Base-by-base conservation (phyloP, 139 green algal genomes). In the Chlorella sp. region DNA sequence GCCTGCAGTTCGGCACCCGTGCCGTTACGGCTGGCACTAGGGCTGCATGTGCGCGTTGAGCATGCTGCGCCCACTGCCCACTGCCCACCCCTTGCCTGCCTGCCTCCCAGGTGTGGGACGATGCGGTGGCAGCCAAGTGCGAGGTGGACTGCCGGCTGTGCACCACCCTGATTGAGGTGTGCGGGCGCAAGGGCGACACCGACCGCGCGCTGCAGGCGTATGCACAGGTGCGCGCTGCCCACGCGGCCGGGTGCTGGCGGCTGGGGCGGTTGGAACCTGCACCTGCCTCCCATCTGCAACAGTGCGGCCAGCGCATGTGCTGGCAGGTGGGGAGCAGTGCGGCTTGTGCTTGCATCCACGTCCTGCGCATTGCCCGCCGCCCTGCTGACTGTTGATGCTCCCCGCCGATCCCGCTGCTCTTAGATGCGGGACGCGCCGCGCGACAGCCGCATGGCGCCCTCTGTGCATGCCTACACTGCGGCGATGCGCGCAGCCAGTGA, bases 401-500 rank as follows among this genome's bases (percentile, higher is more conserved):
- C 18, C 34, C 36, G 16, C 36, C 32, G n/a, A n/a, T n/a, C n/a
- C 36, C 38, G 21, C 38, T 28, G 13, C 70, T 39, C 16, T 12
- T 62, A 80, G 44, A 97, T 97, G 94, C 73, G 86, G 6, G 86
- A 81, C 3, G 91, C 87, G 41, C 82, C 82, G 1, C 32, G 76
- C 6, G 85, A 81, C 83, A 90, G 68, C 69, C 84, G 84, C 44
- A 88, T 97, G 88, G 89, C 88, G 15, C 95, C 94, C 57, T 93
- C 90, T 4, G 94, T 98, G 60, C 95, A 98, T 71, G 92, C 92
- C 34, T 98, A 95, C 91, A 98, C 95, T 25, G 94, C 94, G 3
- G 94, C 95, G 32, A 98, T 98, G 94, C 87, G 94, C 2, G 95
- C 95, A 13, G 95, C 95, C 15, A 92, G 93, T 0, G 94, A 97